Percentiles rank a stretch among this genome's conserved stretches.
These are phyloP conservation scores for Rhodotorula sp. DNA, from an alignment of 1,284 basidiomycete species.

Conservation along the genomic window DNA sequence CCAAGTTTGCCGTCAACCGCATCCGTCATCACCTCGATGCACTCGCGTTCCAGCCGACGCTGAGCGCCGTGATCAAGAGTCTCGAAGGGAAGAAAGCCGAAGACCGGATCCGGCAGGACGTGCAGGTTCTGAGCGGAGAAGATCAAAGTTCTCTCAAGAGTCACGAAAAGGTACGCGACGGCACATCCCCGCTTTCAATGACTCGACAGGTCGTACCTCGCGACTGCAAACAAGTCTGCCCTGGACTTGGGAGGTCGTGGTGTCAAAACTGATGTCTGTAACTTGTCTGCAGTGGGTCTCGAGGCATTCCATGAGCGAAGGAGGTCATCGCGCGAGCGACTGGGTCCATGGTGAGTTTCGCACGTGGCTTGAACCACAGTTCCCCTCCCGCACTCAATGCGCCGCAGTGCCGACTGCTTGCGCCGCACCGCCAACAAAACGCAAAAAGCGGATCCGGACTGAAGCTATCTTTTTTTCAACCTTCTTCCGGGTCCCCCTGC, in stretches of 20 bases:
- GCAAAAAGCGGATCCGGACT: too few relatives aligned
- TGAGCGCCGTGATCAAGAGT: slow-evolving; percentile 15
- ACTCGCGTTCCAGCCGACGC: slow-evolving; percentile 24
- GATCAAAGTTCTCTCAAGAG: slow-evolving; percentile 16
- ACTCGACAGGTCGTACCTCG: too few relatives aligned
- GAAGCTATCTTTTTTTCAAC: too few relatives aligned
- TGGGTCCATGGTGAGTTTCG: slow-evolving; percentile 29
- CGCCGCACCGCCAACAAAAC: too few relatives aligned
- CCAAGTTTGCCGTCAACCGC: slow-evolving; percentile 11
- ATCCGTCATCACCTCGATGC: slow-evolving; percentile 15
- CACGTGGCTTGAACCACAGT: too few relatives aligned
- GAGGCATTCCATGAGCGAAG: slow-evolving; percentile 38
- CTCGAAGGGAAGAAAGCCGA: slow-evolving; percentile 9
- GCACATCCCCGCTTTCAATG: background rate
- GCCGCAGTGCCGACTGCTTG: too few relatives aligned
- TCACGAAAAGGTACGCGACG: slow-evolving; percentile 7
- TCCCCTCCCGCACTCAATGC: background rate
- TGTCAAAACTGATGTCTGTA: too few relatives aligned
- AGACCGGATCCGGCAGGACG: slow-evolving; percentile 31
- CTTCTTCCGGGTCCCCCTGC: background rate
- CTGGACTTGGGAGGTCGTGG: too few relatives aligned
- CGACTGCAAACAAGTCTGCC: background rate
- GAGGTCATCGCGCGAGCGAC: slow-evolving; percentile 17
- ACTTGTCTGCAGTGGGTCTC: slow-evolving; percentile 32
- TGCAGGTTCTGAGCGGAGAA: slow-evolving; percentile 31